These are phyloP conservation scores for Arthrobotrys sinensis DNA, from an alignment of 2,329 filamentous ascomycete species.

Conservation along the genomic window DNA sequence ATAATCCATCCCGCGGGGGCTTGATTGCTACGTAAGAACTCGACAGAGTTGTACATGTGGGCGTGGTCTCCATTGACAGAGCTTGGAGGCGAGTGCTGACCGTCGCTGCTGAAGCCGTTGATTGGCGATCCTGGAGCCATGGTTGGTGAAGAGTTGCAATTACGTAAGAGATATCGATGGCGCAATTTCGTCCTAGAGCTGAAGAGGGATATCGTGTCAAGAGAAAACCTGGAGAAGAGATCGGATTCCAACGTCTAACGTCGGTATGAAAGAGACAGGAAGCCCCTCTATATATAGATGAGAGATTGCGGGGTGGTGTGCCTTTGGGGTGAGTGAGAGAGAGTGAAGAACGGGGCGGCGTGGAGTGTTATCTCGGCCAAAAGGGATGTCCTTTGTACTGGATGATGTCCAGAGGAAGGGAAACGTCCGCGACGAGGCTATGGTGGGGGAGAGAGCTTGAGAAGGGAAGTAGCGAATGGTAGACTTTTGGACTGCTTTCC, in stretches of 20 bases:
- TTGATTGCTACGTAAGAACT: conserved; percentile 45
- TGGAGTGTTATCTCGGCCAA: conserved; percentile 59
- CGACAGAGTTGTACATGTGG: conserved; percentile 55
- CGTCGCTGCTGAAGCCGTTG: conserved; percentile 33
- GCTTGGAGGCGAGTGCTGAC: conserved; percentile 49
- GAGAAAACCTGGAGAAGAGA: conserved; percentile 9
- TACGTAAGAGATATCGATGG: conserved; percentile 61
- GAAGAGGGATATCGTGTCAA: conserved; percentile 19
- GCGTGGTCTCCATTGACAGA: conserved; percentile 53
- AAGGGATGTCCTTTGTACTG: conserved; percentile 61
- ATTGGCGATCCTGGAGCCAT: conserved; percentile 39
- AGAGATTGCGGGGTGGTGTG: conserved; percentile 28
- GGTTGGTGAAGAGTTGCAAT: conserved; percentile 25
- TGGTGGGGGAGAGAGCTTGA: conserved; percentile 41
- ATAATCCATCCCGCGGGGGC: conserved; percentile 78
- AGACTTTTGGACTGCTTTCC: conserved; percentile 54
- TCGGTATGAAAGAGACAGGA: conserved; percentile 10
- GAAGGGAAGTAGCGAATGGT: conserved; percentile 34
- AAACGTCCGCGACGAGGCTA: conserved; percentile 56
- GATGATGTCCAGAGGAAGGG: conserved; percentile 58
- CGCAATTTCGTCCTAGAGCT: conserved; percentile 34
- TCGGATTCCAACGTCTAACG: conserved; percentile 1
- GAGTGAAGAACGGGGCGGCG: conserved; percentile 1
- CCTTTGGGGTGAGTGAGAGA: conserved; percentile 13
- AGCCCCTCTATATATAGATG: conserved; percentile 23